These are phyloP conservation scores for Hypoxylon lenormandii DNA, from an alignment of 495 filamentous ascomycete genomes.

Conservation along the genomic window DNA sequence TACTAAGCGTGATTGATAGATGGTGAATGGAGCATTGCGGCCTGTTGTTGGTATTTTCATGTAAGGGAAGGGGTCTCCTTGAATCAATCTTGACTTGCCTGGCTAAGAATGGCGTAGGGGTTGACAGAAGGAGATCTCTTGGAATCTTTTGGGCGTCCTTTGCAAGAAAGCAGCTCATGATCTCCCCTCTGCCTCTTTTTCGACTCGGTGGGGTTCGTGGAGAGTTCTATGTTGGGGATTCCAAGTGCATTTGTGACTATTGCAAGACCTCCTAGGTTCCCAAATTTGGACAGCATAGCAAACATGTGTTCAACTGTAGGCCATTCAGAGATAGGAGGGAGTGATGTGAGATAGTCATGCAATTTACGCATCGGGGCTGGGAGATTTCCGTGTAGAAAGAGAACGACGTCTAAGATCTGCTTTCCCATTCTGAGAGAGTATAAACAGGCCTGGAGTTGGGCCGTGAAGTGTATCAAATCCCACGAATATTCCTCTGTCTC, in stretches of 20 bases:
- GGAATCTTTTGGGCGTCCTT: slow-evolving; percentile 10
- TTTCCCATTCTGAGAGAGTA: slow-evolving; percentile 75
- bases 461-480: slow-evolving; percentile 72
- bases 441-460: slow-evolving; percentile 70
- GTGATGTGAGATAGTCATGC: slow-evolving; percentile 22
- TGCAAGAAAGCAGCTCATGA: slow-evolving; percentile 2
- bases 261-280: slow-evolving; percentile 15
- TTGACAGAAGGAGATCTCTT: slow-evolving; percentile 35
- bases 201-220: background rate
- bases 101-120: slow-evolving; percentile 39
- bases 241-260: slow-evolving; percentile 39
- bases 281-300: slow-evolving; percentile 21
- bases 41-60: background rate
- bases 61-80: background rate
- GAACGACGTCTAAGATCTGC: slow-evolving; percentile 62
- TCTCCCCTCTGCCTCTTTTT: slow-evolving; percentile 23
- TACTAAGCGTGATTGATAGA: too few relatives aligned
- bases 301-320: slow-evolving; percentile 43
- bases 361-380: slow-evolving; percentile 30
- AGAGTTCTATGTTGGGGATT: slow-evolving; percentile 8
- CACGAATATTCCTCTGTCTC: slow-evolving; percentile 58
- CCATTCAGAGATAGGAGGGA: slow-evolving; percentile 47
- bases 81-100: slow-evolving; percentile 30
- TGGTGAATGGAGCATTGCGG: background rate
- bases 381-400: slow-evolving; percentile 25